These are phyloP conservation scores for Zasmidium angulare DNA, from an alignment of 2,329 filamentous ascomycete species.

Conservation along the genomic window DNA sequence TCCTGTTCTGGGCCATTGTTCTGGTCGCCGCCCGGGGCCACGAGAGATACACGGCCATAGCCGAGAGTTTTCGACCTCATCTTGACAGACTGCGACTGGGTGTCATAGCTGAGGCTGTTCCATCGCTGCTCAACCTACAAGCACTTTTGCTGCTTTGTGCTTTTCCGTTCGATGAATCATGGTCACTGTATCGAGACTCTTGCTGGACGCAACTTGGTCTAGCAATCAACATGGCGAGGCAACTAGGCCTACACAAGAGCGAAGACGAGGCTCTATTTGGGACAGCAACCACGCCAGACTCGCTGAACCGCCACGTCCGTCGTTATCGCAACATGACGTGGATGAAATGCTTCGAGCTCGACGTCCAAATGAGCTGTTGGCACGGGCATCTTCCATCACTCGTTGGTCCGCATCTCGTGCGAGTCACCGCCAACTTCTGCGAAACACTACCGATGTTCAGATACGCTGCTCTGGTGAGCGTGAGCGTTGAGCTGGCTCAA, in stretches of 20 bases:
- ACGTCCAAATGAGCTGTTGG: slow-evolving; percentile 8
- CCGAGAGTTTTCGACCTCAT: background rate
- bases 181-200: background rate
- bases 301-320: background rate
- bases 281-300: background rate
- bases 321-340: slow-evolving; percentile 2
- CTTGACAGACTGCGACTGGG: background rate
- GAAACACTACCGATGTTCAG: background rate
- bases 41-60: background rate
- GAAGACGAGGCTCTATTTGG: slow-evolving; percentile 6
- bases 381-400: slow-evolving; percentile 5
- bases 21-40: background rate
- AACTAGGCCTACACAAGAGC: slow-evolving; percentile 10
- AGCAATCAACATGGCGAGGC: slow-evolving; percentile 8
- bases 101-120: background rate
- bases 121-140: slow-evolving; percentile 5
- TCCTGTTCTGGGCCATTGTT: slow-evolving; percentile 12
- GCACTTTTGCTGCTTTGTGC: slow-evolving; percentile 5
- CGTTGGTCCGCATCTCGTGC: background rate
- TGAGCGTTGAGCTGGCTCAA: slow-evolving; percentile 1
- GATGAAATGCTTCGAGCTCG: slow-evolving; percentile 9
- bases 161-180: background rate
- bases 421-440: background rate
- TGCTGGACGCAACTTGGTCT: slow-evolving; percentile 6
- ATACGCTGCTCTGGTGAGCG: slow-evolving; percentile 3